These are phyloP conservation scores for Porpolomopsis calyptriformis DNA, from an alignment of 768 basidiomycete genomes.

Conservation along the genomic window DNA sequence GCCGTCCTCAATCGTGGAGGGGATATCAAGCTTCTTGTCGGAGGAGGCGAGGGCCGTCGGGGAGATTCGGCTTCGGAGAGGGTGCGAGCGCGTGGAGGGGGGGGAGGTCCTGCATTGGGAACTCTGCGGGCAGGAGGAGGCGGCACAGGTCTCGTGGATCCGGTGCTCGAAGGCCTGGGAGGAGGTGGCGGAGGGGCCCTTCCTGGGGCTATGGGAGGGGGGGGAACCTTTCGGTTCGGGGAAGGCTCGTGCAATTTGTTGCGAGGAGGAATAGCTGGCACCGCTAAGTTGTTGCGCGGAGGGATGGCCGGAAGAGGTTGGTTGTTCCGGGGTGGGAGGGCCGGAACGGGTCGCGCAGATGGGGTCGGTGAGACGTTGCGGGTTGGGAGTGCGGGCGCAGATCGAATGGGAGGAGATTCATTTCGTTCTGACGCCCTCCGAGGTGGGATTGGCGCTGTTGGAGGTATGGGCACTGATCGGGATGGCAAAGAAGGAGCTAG, in stretches of 20 bases:
- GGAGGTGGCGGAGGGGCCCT: slow-evolving; percentile 37
- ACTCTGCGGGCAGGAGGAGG: slow-evolving; percentile 28
- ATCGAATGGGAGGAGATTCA: slow-evolving; percentile 26
- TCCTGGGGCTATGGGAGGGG: slow-evolving; percentile 26
- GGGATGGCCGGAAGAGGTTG: slow-evolving; percentile 16
- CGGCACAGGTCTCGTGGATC: slow-evolving; percentile 26
- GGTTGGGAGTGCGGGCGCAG: slow-evolving; percentile 31
- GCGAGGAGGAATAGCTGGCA: slow-evolving; percentile 24
- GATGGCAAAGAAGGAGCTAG: slow-evolving; percentile 1
- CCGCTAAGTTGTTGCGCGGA: slow-evolving; percentile 12
- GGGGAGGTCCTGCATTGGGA: slow-evolving; percentile 13
- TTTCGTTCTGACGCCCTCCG: slow-evolving; percentile 19
- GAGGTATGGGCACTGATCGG: slow-evolving; percentile 12
- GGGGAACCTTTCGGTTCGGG: slow-evolving; percentile 24
- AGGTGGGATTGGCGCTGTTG: slow-evolving; percentile 30
- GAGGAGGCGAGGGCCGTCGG: slow-evolving; percentile 22
- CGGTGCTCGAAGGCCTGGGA: slow-evolving; percentile 30
- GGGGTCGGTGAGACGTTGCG: slow-evolving; percentile 28
- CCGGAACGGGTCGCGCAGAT: slow-evolving; percentile 34
- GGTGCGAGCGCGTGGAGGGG: slow-evolving; percentile 30
- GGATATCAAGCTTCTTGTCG: slow-evolving; percentile 19
- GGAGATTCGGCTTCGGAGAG: slow-evolving; percentile 34
- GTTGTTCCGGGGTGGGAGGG: slow-evolving; percentile 30
- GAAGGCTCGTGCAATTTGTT: slow-evolving; percentile 16
- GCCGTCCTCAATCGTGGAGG: slow-evolving; percentile 13